These are phyloP conservation scores for Penicillium sp. DNA, from an alignment of 2,329 filamentous ascomycete genomes.

Conservation along the genomic window DNA sequence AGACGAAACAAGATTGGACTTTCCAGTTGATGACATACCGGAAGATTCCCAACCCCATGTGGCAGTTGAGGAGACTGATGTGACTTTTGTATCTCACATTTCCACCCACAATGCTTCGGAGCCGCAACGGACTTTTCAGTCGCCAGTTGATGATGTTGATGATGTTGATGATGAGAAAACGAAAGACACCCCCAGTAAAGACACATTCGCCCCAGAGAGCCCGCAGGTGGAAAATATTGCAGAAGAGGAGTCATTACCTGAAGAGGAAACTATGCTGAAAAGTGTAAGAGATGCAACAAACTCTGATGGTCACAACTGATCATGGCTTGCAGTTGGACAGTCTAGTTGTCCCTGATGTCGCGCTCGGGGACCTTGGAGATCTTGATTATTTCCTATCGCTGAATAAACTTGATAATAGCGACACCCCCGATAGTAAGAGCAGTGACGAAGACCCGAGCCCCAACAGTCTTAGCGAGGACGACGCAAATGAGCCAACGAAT, in stretches of 20 bases:
- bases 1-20: background rate
- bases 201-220: background rate
- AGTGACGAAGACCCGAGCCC: conserved; percentile 12
- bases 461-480: conserved; percentile 20
- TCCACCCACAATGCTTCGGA: background rate
- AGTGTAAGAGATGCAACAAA: background rate
- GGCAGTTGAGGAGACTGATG: background rate
- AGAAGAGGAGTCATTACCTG: background rate
- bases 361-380: conserved; percentile 1
- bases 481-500: conserved; percentile 20
- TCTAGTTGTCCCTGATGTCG: background rate
- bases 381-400: conserved; percentile 6
- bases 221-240: background rate
- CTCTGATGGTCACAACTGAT: background rate
- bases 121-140: background rate
- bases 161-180: background rate
- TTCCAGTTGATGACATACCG: background rate
- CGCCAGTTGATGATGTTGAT: background rate
- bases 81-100: background rate
- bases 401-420: background rate
- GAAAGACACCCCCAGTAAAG: background rate
- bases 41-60: background rate
- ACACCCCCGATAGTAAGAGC: background rate
- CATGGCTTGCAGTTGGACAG: background rate
- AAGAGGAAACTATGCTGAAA: background rate